A percentile compares a stretch with the other conserved stretches of the same genome.
Evolutionary conservation across 495 filamentous ascomycete genomes (phyloP).

Genomic region (Emericellopsis terricola): DNA sequence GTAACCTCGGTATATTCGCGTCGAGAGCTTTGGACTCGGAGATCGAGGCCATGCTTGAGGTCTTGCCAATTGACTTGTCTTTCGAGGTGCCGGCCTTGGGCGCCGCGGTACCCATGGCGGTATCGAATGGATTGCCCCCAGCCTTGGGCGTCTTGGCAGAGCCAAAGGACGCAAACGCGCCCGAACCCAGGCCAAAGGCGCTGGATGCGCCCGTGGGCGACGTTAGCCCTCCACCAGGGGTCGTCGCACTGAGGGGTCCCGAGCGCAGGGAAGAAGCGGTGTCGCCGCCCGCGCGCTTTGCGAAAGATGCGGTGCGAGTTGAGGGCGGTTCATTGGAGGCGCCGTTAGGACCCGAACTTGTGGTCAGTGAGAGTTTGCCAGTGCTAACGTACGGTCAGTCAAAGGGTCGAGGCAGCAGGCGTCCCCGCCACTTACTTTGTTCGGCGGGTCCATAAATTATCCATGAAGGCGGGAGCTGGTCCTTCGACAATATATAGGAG

Average conservation of each 20-base stretch:
- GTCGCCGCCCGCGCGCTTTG: slow-evolving; percentile 53
- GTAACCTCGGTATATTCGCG: slow-evolving; percentile 1
- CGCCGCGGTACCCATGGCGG: slow-evolving; percentile 41
- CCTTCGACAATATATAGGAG: neutral
- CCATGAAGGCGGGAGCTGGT: slow-evolving; percentile 10
- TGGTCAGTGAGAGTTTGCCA: slow-evolving; percentile 82
- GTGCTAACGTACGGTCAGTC: slow-evolving; percentile 26
- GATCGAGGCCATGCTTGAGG: slow-evolving; percentile 21
- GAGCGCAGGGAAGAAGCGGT: neutral
- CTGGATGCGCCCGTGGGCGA: slow-evolving; percentile 84
- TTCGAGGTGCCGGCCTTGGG: slow-evolving; percentile 37
- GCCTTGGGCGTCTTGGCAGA: slow-evolving; percentile 73
- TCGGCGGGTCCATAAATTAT: slow-evolving; percentile 71
- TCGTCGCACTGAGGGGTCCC: slow-evolving; percentile 53
- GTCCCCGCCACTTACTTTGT: slow-evolving; percentile 51
- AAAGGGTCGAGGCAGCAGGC: neutral
- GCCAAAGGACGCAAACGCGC: slow-evolving; percentile 92
- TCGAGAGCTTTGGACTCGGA: slow-evolving; percentile 11
- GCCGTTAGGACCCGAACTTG: slow-evolving; percentile 33
- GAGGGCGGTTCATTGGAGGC: slow-evolving; percentile 45
- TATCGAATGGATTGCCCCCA: slow-evolving; percentile 63
- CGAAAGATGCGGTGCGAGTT: slow-evolving; percentile 41
- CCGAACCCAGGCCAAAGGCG: slow-evolving; percentile 84
- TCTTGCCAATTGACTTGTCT: slow-evolving; percentile 20
- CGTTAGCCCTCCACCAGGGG: slow-evolving; percentile 53